phyloP scores from a whole-genome alignment of 306 rosid genomes.

The Oxytropis ochrocephala region DNA sequence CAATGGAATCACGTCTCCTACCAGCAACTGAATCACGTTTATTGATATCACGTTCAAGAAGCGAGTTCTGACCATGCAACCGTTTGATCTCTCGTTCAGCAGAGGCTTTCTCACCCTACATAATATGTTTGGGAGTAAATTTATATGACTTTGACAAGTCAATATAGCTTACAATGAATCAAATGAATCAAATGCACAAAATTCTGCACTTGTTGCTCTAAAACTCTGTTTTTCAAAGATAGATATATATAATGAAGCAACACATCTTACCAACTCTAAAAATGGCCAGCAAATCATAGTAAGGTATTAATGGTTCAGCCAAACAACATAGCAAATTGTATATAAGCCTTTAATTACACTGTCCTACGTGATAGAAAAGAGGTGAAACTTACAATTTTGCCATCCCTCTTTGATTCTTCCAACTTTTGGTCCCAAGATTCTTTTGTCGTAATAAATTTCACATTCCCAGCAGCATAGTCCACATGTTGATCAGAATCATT shows the following conservation, averaged over 20 bases:
- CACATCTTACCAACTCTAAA: neutral
- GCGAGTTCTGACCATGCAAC: too few species aligned
- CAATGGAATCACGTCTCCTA: constrained; percentile 58
- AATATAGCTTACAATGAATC: too few species aligned
- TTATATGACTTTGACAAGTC: too few species aligned
- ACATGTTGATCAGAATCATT: constrained; percentile 51
- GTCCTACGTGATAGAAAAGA: neutral
- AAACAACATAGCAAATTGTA: constrained; percentile 4
- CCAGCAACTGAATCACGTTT: constrained; percentile 74
- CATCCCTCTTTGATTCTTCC: constrained; percentile 82
- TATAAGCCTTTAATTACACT: neutral
- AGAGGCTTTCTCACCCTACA: too few species aligned
- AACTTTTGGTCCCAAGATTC: constrained; percentile 83
- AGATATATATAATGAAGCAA: too few species aligned
- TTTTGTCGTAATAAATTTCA: constrained; percentile 59
- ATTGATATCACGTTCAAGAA: constrained; percentile 75
- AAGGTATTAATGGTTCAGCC: constrained; percentile 4
- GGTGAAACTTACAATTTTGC: constrained; percentile 58
- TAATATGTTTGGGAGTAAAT: too few species aligned
- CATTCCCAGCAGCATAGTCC: constrained; percentile 70
- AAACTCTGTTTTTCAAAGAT: too few species aligned
- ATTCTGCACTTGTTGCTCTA: too few species aligned
- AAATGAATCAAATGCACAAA: too few species aligned
- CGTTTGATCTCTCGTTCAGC: too few species aligned
- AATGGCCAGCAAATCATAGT: neutral